Evolutionary conservation across 2,329 filamentous ascomycete genomes (phyloP), one percentile per base, ranked within the genome.

Genomic region (Trichoderma arundinaceum): DNA sequence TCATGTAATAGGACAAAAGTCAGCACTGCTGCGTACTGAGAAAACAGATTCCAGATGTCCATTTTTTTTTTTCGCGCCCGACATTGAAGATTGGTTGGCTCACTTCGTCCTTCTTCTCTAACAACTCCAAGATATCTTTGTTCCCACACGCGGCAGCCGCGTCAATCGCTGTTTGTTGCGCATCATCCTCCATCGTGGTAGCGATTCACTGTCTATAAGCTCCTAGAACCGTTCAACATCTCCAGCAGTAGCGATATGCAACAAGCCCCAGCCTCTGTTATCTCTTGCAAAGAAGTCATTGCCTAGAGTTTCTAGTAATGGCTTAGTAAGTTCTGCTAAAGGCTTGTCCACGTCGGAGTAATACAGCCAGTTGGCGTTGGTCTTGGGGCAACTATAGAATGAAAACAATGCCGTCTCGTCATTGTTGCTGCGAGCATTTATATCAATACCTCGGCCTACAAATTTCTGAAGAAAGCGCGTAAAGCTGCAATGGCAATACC

Each of bases 111-210:
- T 69, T 69, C 67, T 68, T 71, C 58, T 72, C 68, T 68, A 77
- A 77, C 17, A 78, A n/a, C 15, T 62, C 68, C 58, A 78, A 43
- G 7, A 76, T 67, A 1, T 59, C 59, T n/a, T 64, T 43, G 8
- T 75, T 75, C 10, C 68, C 69, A 64, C 66, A 72, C 12, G 73
- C 74, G 19, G 74, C 76, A 15, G 77, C 77, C 1, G 75, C 71
- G 69, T 79, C 76, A 48, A 78, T 68, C 12, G 74, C 65, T 12
- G 74, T 77, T 68, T 72, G 69, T 39, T 73, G 70, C 39, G 62
- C 66, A 7, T 69, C 22, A 48, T 78, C 74, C 69, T 76, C 74
- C 54, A 65, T 28, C 69, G 71, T 69, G 1, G 70, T 67, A 69
- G 77, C 75, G 43, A 0, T 74, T 74, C 48, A 67, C n/a, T 54